Evolutionary conservation across 441 rosid species (phyloP), one percentile per base, ranked within the genome.

Genomic region (Mallotus japonicus): DNA sequence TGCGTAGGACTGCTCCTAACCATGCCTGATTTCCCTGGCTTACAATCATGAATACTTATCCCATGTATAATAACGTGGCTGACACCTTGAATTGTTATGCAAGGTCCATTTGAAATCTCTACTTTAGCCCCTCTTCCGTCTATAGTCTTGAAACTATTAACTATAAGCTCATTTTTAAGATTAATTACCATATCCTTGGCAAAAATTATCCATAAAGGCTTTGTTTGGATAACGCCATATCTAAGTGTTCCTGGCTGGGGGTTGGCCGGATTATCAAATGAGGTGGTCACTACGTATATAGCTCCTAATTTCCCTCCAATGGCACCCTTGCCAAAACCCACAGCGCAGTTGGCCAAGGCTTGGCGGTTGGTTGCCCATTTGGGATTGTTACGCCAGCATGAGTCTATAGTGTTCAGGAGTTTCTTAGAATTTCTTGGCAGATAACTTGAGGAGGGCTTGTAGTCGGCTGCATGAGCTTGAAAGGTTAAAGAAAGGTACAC

Each of bases 51-150:
- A 68, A 93, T 84, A 73, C 90, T 93, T 19, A 93, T 86, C 56
- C 97, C 93, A 14, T 89, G 98, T 54, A 89, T 82, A 64, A 93
- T 93, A 63, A 91, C 93, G 51, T 92, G 90, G 56, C 86, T 91
- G 22, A 92, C 85, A 72, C 37, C 85, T 77, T 92, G 91, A 75
- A 92, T 88, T 28, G 93, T 92, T 51, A 92, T 78, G 77, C 98
- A 91, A 5, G 81, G 96, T 34, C 98, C 93, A 47, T 88, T 82
- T 20, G 95, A 88, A 32, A 92, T 92, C 76, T 90, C 92, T 19
- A 90, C 92, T 76, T 90, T 87, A 20, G 80, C 87, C 40, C 97
- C 95, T 20, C 97, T 63, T 34, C 93, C 97, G 67, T 90, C 97
- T 0, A 92, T 92, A 46, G 97, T 92, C 87, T 90, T 91, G 70